Conservation (phyloP, 1,284 basidiomycete species). For the Macrocystidia cucumis region DNA sequence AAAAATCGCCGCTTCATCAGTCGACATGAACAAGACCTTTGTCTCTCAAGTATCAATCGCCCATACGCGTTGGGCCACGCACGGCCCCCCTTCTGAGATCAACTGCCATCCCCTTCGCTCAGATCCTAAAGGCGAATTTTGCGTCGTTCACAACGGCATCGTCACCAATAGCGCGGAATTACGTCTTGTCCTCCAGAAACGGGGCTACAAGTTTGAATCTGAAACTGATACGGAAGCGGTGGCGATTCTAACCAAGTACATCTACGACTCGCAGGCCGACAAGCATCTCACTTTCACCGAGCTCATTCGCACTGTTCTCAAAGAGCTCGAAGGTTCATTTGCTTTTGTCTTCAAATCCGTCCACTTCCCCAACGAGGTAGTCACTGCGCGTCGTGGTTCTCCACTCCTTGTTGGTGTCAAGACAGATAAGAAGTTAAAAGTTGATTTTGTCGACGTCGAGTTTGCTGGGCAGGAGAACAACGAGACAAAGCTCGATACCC, state of each 20-base stretch:
- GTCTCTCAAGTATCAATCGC: conserved; percentile 94
- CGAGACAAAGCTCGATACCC: conserved; percentile 42
- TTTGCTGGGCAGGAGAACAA: conserved; percentile 72
- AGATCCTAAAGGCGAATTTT: conserved; percentile 81
- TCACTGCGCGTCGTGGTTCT: conserved; percentile 94
- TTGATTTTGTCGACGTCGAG: conserved; percentile 99
- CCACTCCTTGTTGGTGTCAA: conserved; percentile 98
- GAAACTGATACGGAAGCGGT: conserved; percentile 99
- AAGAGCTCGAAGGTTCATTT: conserved; percentile 98
- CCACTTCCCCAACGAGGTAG: conserved; percentile 96
- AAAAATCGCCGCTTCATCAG: conserved; percentile 72
- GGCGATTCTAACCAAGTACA: conserved; percentile 93
- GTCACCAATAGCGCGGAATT: conserved; percentile 94
- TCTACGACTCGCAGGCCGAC: conserved; percentile 90
- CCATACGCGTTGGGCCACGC: conserved; percentile 99
- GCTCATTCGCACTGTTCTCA: conserved; percentile 92
- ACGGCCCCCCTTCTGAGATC: conserved; percentile 80
- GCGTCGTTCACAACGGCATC: conserved; percentile 98
- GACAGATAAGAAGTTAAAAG: conserved; percentile 99
- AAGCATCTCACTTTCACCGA: conserved; percentile 88
- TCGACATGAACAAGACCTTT: conserved; percentile 81
- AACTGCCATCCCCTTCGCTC: conserved; percentile 98
- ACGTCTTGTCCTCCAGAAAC: conserved; percentile 90
- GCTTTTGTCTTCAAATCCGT: conserved; percentile 99
- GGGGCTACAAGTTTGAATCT: conserved; percentile 91